These are phyloP conservation scores for Phycomyces nitens DNA, from an alignment of 192 early-diverging fungal genomes.

Conservation along the genomic window DNA sequence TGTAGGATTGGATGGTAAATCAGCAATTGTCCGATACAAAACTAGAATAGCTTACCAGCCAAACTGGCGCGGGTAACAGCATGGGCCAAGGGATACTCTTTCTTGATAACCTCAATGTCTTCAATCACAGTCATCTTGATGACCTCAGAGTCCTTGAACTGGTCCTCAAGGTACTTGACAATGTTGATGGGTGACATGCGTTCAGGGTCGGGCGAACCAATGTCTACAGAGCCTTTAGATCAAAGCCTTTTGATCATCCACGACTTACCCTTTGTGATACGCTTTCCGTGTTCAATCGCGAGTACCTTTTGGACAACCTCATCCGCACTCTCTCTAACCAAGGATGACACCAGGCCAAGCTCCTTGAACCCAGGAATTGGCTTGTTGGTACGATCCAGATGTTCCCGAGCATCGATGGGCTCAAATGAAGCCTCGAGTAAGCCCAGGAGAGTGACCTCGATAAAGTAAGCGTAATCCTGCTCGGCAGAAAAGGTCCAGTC, in stretches of 20 bases:
- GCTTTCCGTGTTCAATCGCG: slow-evolving; percentile 74
- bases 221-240: slow-evolving; percentile 58
- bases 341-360: slow-evolving; percentile 53
- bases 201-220: slow-evolving; percentile 82
- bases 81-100: slow-evolving; percentile 81
- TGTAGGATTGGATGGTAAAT: background rate
- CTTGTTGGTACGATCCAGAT: slow-evolving; percentile 44
- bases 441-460: slow-evolving; percentile 73
- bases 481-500: slow-evolving; percentile 31
- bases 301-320: slow-evolving; percentile 48
- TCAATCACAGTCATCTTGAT: slow-evolving; percentile 63
- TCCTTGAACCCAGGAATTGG: slow-evolving; percentile 52
- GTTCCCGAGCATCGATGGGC: slow-evolving; percentile 79
- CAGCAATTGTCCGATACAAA: too few species aligned
- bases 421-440: slow-evolving; percentile 70
- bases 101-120: slow-evolving; percentile 65
- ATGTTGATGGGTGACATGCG: slow-evolving; percentile 81
- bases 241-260: background rate
- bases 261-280: slow-evolving; percentile 55
- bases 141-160: slow-evolving; percentile 51
- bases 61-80: slow-evolving; percentile 72
- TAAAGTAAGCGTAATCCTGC: slow-evolving; percentile 62
- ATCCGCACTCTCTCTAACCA: slow-evolving; percentile 31
- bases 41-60: slow-evolving; percentile 65
- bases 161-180: slow-evolving; percentile 61